Conservation (phyloP, 345 rosid species). For the Noccaea bulbosa region DNA sequence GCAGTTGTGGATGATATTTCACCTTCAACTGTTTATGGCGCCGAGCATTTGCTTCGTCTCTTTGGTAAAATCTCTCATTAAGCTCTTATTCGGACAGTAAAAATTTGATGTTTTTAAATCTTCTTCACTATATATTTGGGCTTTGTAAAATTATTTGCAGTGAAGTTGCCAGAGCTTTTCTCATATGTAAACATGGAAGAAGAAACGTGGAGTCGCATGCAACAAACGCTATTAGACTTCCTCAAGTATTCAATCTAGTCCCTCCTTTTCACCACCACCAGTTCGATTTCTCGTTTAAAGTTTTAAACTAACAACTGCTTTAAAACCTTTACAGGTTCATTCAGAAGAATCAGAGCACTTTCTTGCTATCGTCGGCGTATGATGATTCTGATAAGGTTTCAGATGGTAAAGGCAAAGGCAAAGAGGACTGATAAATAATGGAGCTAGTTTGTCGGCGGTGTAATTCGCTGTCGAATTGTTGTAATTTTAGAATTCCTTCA, state of each 20-base stretch:
- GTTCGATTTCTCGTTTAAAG: not conserved
- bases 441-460: constrained; percentile 7
- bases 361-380: constrained; percentile 69
- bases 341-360: constrained; percentile 87
- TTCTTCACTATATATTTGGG: not conserved
- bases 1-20: constrained; percentile 52
- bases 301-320: constrained; percentile 5
- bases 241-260: constrained; percentile 61
- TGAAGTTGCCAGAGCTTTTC: constrained; percentile 90
- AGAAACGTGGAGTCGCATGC: constrained; percentile 76
- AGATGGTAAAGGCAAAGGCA: constrained; percentile 75
- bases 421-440: constrained; percentile 53
- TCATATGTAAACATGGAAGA: constrained; percentile 87
- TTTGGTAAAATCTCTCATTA: constrained; percentile 54
- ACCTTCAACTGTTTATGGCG: constrained; percentile 81
- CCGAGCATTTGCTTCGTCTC: constrained; percentile 81
- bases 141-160: constrained; percentile 50
- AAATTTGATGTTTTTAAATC: not conserved
- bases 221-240: constrained; percentile 80
- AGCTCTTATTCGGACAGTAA: not conserved
- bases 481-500: constrained; percentile 41
- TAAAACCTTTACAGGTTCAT: constrained; percentile 59
- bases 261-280: not conserved
- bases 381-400: constrained; percentile 58
- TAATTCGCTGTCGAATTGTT: constrained; percentile 18